Percentiles rank a stretch among this genome's conserved stretches.
Evolutionary conservation across 345 rosid species (phyloP).

Genomic region (Rubroshorea leprosula): DNA sequence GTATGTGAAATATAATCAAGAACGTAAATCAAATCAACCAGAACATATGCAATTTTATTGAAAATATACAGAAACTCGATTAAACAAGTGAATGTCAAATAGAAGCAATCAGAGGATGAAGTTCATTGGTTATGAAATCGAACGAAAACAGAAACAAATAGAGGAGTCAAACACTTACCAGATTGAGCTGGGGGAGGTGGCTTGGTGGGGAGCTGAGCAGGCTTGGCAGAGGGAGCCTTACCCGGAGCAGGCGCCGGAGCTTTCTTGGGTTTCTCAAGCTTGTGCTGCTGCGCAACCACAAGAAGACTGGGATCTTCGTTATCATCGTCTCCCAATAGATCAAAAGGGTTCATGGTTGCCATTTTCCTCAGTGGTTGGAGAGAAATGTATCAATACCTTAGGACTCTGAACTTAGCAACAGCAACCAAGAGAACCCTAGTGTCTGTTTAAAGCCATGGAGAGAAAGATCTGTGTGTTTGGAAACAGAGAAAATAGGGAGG

Average conservation of each 20-base stretch:
- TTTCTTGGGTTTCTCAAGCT: constrained; percentile 64
- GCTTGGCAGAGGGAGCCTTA: constrained; percentile 38
- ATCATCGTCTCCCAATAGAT: constrained; percentile 76
- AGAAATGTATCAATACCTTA: not conserved
- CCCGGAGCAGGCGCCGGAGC: constrained; percentile 28
- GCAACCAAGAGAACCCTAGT: constrained; percentile 30
- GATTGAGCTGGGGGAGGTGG: constrained; percentile 78
- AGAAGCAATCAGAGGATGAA: too few relatives aligned
- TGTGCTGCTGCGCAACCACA: constrained; percentile 35
- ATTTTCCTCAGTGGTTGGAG: constrained; percentile 24
- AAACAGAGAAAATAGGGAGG: constrained; percentile 2
- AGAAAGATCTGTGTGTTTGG: constrained; percentile 10
- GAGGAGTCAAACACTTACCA: constrained; percentile 34
- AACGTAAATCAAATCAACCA: too few relatives aligned
- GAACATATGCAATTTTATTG: too few relatives aligned
- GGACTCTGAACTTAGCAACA: constrained; percentile 1
- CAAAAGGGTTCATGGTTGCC: constrained; percentile 89
- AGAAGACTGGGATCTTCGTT: constrained; percentile 72
- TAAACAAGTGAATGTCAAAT: too few relatives aligned
- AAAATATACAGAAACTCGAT: too few relatives aligned
- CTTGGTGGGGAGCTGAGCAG: constrained; percentile 75
- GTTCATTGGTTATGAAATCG: too few relatives aligned
- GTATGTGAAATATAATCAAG: too few relatives aligned
- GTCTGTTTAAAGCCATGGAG: constrained; percentile 33
- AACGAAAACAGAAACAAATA: not conserved